Evolutionary conservation across 306 rosid species (phyloP).

Genomic region (Comarum palustre): DNA sequence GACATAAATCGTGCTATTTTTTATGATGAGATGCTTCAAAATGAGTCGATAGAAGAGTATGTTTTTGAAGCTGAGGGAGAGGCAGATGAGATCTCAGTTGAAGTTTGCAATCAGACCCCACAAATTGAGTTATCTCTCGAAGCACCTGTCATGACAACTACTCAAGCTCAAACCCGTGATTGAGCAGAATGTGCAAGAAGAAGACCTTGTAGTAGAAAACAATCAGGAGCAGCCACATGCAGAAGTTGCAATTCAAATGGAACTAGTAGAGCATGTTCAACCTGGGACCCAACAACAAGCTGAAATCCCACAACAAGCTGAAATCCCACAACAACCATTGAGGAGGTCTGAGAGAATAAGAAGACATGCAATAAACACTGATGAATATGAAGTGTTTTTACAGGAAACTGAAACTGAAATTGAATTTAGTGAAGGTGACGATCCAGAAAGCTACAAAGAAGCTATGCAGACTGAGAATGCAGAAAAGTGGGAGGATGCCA

Average conservation of each 20-base stretch:
- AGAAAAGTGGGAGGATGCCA: neutral
- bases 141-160: too few species aligned
- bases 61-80: neutral
- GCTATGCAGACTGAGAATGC: neutral
- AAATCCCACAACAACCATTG: too few species aligned
- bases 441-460: neutral
- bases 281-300: neutral
- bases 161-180: too few species aligned
- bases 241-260: too few species aligned
- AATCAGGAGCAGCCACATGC: too few species aligned
- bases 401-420: neutral
- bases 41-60: neutral
- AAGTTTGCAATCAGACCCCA: too few species aligned
- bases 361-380: neutral
- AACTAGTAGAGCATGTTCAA: too few species aligned
- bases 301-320: too few species aligned
- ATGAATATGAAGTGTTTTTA: neutral
- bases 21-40: neutral
- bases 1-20: neutral
- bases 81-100: too few species aligned
- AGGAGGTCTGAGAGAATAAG: neutral
- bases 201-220: too few species aligned
- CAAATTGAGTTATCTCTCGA: too few species aligned
- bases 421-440: neutral
- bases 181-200: too few species aligned